phyloP scores from a whole-genome alignment of 768 basidiomycete genomes.

The Grammothele lineata region DNA sequence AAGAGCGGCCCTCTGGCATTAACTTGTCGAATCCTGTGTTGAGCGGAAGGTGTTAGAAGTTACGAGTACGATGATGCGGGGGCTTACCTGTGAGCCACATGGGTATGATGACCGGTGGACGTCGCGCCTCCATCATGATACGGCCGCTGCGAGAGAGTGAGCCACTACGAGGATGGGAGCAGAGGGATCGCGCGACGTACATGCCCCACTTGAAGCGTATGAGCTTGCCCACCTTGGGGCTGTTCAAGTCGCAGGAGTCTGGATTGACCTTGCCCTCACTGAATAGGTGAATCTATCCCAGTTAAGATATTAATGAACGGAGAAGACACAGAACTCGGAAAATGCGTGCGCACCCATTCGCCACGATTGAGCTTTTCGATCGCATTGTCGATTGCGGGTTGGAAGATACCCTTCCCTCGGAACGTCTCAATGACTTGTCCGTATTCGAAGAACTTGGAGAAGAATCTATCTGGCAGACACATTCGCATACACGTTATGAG shows the following conservation, averaged over 20 bases:
- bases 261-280: slow-evolving; percentile 89
- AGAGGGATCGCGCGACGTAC: no score
- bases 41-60: no score
- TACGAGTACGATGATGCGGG: neutral
- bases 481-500: neutral
- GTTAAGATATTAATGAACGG: no score
- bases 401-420: slow-evolving; percentile 85
- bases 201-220: slow-evolving; percentile 94
- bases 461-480: slow-evolving; percentile 45
- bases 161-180: neutral
- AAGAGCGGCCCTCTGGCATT: slow-evolving; percentile 83
- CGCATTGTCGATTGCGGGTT: slow-evolving; percentile 81
- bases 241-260: slow-evolving; percentile 44
- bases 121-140: slow-evolving; percentile 65
- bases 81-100: slow-evolving; percentile 86
- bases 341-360: slow-evolving; percentile 77
- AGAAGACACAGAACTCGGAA: no score
- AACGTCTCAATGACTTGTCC: slow-evolving; percentile 94
- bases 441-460: slow-evolving; percentile 79
- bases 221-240: slow-evolving; percentile 44
- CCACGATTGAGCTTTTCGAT: slow-evolving; percentile 78
- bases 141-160: slow-evolving; percentile 52
- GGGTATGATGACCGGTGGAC: slow-evolving; percentile 79
- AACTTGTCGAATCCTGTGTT: slow-evolving; percentile 72
- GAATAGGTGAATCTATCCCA: slow-evolving; percentile 76